Evolutionary conservation across 345 rosid species (phyloP).

Genomic region (Dimocarpus longan): DNA sequence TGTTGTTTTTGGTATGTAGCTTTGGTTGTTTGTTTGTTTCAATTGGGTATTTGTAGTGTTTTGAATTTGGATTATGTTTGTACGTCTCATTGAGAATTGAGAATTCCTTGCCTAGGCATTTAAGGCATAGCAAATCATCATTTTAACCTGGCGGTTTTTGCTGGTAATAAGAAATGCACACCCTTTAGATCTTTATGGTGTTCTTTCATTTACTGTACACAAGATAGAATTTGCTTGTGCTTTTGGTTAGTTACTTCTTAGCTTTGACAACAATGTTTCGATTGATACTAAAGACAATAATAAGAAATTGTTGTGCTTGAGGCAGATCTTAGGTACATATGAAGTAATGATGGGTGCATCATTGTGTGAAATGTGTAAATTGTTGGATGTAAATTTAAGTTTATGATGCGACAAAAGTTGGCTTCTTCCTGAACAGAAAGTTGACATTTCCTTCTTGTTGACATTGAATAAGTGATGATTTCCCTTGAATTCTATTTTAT

Average conservation of each 20-base stretch:
- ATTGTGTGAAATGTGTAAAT: neutral
- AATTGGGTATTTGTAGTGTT: conserved; percentile 24
- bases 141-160: conserved; percentile 31
- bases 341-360: no score
- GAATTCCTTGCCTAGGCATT: conserved; percentile 11
- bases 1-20: neutral
- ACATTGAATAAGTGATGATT: neutral
- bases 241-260: neutral
- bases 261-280: neutral
- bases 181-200: conserved; percentile 23
- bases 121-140: conserved; percentile 33
- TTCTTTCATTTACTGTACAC: neutral
- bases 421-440: neutral
- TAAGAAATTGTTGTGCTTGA: neutral
- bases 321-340: neutral
- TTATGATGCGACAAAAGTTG: neutral
- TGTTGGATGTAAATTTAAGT: neutral
- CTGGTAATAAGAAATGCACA: conserved; percentile 53
- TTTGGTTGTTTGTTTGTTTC: conserved; percentile 28
- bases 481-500: neutral
- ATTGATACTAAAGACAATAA: neutral
- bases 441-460: neutral
- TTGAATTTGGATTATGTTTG: conserved; percentile 24
- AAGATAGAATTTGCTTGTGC: conserved; percentile 3
- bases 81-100: conserved; percentile 18